Conservation (phyloP, 2,329 filamentous ascomycete genomes). For the Teratosphaeria viscida region DNA sequence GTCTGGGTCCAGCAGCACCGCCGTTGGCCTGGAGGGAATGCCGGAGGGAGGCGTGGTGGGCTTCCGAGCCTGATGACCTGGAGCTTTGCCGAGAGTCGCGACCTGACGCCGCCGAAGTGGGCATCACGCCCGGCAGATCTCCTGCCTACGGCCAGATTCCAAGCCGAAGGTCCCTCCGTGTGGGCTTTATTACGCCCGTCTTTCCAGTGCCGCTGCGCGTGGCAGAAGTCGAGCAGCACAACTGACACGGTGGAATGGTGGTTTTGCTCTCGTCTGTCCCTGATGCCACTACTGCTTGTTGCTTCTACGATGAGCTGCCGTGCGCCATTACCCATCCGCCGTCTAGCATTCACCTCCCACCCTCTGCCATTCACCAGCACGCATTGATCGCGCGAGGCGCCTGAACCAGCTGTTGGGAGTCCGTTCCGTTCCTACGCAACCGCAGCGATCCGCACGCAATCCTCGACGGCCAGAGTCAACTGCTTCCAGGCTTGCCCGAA, state of each 20-base stretch:
- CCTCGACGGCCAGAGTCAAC: not conserved
- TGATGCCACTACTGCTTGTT: not conserved
- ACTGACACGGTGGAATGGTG: not conserved
- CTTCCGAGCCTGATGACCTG: conserved; percentile 3
- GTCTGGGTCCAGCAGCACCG: not conserved
- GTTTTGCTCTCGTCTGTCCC: not conserved
- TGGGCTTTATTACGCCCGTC: not conserved
- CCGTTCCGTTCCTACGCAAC: not conserved
- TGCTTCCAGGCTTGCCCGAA: not conserved
- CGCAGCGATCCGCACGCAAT: not conserved
- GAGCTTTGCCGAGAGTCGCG: conserved; percentile 11
- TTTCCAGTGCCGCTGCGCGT: not conserved
- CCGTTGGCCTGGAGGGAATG: conserved; percentile 6
- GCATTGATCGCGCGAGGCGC: not conserved
- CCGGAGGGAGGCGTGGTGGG: conserved; percentile 7
- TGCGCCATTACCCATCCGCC: conserved; percentile 5
- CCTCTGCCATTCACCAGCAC: not conserved
- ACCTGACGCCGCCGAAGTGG: conserved; percentile 7
- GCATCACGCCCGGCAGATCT: conserved; percentile 5
- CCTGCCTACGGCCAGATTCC: not conserved
- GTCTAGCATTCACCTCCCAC: not conserved
- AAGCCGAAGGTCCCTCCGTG: not conserved
- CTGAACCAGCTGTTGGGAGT: not conserved
- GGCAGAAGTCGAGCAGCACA: not conserved
- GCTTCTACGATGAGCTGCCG: not conserved